Evolutionary conservation across 441 rosid genomes (phyloP), one percentile per base, ranked within the genome.

Genomic region (Populus hybrid): DNA sequence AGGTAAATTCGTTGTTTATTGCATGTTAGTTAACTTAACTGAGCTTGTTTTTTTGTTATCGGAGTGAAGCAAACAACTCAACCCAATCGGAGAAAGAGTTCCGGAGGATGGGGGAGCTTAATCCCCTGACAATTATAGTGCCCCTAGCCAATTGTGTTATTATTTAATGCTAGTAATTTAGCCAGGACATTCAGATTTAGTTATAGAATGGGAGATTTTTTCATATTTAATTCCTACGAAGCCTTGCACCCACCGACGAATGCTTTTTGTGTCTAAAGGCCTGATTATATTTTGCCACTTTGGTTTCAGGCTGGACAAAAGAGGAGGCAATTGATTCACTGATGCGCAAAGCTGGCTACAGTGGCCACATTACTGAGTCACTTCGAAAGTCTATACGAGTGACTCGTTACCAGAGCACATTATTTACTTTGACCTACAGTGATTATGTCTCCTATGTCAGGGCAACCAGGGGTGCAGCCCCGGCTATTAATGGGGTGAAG

Each of bases 401-500:
- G 86, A 96, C 95, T 10, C 96, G 98, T 26, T 96, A 96, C 86
- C 97, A 92, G 86, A 96, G 98, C 86, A 93, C 98, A 29, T 14
- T 94, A 71, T 96, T 90, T 86, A 85, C 90, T 9, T 74, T 96
- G 99, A 84, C 85, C 73, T 94, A 89, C 42, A 87, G 89, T 4
- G 99, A 94, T 18, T 96, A 96, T 72, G 86, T 81, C 76, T 84
- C 93, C 0, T 90, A 87, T 71, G 96, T 96, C 72, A 90, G 81
- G 88, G 84, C 87, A 33, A 89, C 85, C 29, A 90, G 96, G 84
- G 96, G 94, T 24, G 81, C 78, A 77, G 89, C 78, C 74, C 92
- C 91, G 0, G 29, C 76, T 85, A 80, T 90, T 88, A 88, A 71
- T 69, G 95, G 94, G 82, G 84, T 79, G 78, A 95, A 74, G 82